Evolutionary conservation across 148 eudicot species (phyloP).

Genomic region (Rhododendron molle): DNA sequence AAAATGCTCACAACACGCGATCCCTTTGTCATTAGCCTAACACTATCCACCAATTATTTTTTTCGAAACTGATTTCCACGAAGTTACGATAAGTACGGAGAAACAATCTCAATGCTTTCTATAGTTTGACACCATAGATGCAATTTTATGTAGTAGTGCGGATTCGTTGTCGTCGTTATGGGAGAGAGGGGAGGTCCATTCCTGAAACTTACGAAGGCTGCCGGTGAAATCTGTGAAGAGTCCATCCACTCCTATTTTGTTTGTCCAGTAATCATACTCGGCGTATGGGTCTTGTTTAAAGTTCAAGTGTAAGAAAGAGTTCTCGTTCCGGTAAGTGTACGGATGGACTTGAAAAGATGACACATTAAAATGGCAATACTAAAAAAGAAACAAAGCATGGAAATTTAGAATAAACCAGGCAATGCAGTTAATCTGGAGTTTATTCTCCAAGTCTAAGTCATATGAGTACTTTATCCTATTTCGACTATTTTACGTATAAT

Average conservation of each 20-base stretch:
- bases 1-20: background rate
- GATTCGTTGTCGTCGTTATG: conserved; percentile 23
- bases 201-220: conserved; percentile 73
- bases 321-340: conserved; percentile 82
- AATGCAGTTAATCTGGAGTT: background rate
- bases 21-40: background rate
- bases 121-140: conserved; percentile 32
- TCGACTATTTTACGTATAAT: no score
- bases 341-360: conserved; percentile 73
- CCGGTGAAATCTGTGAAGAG: conserved; percentile 91
- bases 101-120: conserved; percentile 10
- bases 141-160: conserved; percentile 47
- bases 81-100: background rate
- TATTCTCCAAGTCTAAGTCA: background rate
- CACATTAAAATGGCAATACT: background rate
- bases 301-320: conserved; percentile 58
- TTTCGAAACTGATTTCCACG: background rate
- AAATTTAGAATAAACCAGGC: background rate
- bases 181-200: conserved; percentile 59
- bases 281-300: conserved; percentile 74
- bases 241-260: conserved; percentile 80
- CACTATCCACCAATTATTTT: background rate
- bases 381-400: background rate
- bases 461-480: background rate
- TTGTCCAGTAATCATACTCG: conserved; percentile 80